Evolutionary conservation across 2,329 filamentous ascomycete genomes (phyloP).

Genomic region (Pyrenophora teres): DNA sequence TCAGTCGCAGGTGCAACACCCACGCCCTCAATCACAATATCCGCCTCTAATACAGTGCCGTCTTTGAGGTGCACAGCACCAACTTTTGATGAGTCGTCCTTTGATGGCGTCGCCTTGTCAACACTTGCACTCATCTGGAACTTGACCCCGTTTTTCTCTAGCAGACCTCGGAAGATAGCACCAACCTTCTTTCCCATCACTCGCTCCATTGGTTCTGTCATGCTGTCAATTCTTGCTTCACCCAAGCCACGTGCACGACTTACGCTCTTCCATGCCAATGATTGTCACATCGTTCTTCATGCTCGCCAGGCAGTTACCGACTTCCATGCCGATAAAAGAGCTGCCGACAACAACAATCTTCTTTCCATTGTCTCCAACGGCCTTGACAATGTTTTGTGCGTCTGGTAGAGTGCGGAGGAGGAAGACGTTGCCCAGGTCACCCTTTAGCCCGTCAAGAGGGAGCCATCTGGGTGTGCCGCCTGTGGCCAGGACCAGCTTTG

Average conservation of each 20-base stretch:
- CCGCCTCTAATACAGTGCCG: slow-evolving; percentile 80
- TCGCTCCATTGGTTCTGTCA: slow-evolving; percentile 73
- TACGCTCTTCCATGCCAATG: slow-evolving; percentile 78
- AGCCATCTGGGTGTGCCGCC: slow-evolving; percentile 78
- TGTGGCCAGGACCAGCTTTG: slow-evolving; percentile 87
- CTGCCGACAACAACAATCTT: slow-evolving; percentile 91
- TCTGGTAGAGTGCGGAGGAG: slow-evolving; percentile 78
- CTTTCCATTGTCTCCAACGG: slow-evolving; percentile 80
- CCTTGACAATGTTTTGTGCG: slow-evolving; percentile 74
- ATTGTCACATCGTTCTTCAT: slow-evolving; percentile 84
- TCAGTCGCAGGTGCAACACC: slow-evolving; percentile 86
- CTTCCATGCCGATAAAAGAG: slow-evolving; percentile 97
- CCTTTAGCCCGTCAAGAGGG: slow-evolving; percentile 82
- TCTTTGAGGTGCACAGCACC: slow-evolving; percentile 84
- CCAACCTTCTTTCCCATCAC: slow-evolving; percentile 85
- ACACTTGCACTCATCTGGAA: slow-evolving; percentile 84
- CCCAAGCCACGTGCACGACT: background rate
- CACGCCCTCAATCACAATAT: slow-evolving; percentile 89
- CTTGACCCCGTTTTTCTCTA: slow-evolving; percentile 86
- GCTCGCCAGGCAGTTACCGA: slow-evolving; percentile 76
- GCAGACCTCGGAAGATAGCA: slow-evolving; percentile 73
- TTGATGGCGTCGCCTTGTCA: slow-evolving; percentile 77
- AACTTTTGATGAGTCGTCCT: slow-evolving; percentile 70
- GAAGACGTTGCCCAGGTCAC: slow-evolving; percentile 83
- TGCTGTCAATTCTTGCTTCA: slow-evolving; percentile 14